Percentiles rank a stretch among this genome's conserved stretches.
Conservation (phyloP, 108 stramenopile species). For the Skeletonema tropicum region DNA sequence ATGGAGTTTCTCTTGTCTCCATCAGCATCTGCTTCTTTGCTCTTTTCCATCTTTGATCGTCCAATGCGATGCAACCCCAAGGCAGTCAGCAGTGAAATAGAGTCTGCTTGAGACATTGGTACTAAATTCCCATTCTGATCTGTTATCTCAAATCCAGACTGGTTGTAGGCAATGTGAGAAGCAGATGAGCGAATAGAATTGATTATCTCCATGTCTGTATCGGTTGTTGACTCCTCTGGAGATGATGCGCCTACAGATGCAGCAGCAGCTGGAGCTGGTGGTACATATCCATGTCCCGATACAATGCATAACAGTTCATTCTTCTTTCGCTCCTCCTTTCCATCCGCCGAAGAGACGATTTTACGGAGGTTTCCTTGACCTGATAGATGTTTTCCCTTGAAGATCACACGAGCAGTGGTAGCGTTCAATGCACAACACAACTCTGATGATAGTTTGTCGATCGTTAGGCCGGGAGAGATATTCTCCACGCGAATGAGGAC, state of each 20-base stretch:
- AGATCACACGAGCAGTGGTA: slow-evolving; percentile 5
- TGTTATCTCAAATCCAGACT: slow-evolving; percentile 29
- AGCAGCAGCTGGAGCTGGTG: background rate
- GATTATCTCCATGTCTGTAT: slow-evolving; percentile 18
- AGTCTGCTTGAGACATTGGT: slow-evolving; percentile 24
- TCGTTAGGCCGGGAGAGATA: background rate
- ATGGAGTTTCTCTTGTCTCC: background rate
- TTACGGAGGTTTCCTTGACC: background rate
- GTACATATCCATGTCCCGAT: slow-evolving; percentile 7
- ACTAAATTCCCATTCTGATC: slow-evolving; percentile 34
- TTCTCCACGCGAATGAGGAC: background rate
- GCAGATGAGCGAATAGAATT: slow-evolving; percentile 28
- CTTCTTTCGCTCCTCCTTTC: background rate
- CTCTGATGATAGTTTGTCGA: background rate
- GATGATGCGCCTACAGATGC: background rate
- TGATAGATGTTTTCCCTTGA: slow-evolving; percentile 17
- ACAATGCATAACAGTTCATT: slow-evolving; percentile 5
- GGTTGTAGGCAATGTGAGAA: slow-evolving; percentile 1
- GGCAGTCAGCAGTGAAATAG: slow-evolving; percentile 29
- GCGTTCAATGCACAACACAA: slow-evolving; percentile 13
- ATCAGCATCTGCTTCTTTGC: background rate
- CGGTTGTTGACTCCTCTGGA: background rate
- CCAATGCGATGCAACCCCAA: slow-evolving; percentile 37
- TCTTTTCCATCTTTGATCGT: slow-evolving; percentile 22
- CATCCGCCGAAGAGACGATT: background rate